Evolutionary conservation across 2,329 filamentous ascomycete genomes (phyloP).

Genomic region (Sclerotinia minor): DNA sequence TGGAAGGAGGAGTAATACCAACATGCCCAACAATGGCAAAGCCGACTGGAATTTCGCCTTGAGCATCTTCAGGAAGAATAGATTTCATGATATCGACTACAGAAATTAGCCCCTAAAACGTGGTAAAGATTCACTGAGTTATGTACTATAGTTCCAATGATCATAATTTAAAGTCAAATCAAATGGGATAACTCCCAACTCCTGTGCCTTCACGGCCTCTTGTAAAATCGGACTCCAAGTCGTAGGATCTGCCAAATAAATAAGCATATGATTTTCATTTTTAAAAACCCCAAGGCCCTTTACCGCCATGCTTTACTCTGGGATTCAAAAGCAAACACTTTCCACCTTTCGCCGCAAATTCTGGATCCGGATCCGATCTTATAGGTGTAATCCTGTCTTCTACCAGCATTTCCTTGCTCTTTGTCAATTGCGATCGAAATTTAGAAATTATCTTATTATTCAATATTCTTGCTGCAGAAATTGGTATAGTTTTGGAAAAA

Average conservation of each 20-base stretch:
- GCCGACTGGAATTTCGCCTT: conserved; percentile 78
- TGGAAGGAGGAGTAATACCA: conserved; percentile 49
- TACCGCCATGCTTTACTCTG: conserved; percentile 54
- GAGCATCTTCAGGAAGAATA: conserved; percentile 75
- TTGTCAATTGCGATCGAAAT: conserved; percentile 65
- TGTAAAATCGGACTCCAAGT: conserved; percentile 75
- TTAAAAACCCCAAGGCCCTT: background rate
- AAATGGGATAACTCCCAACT: conserved; percentile 73
- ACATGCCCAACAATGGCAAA: conserved; percentile 91
- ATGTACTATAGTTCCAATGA: conserved; percentile 78
- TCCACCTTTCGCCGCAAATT: conserved; percentile 53
- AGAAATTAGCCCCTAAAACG: background rate
- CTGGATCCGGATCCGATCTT: conserved; percentile 59
- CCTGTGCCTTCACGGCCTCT: conserved; percentile 66
- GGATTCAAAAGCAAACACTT: conserved; percentile 64
- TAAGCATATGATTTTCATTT: background rate
- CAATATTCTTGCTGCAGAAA: conserved; percentile 75
- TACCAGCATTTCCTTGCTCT: conserved; percentile 64
- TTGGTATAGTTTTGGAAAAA: conserved; percentile 73
- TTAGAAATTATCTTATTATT: conserved; percentile 73
- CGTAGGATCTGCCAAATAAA: conserved; percentile 54
- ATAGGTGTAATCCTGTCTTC: conserved; percentile 65
- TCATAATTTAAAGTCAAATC: conserved; percentile 76
- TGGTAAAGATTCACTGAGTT: background rate
- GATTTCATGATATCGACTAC: conserved; percentile 71